phyloP scores from a whole-genome alignment of 164 flowering plant species.

The Warburgia ugandensis region DNA sequence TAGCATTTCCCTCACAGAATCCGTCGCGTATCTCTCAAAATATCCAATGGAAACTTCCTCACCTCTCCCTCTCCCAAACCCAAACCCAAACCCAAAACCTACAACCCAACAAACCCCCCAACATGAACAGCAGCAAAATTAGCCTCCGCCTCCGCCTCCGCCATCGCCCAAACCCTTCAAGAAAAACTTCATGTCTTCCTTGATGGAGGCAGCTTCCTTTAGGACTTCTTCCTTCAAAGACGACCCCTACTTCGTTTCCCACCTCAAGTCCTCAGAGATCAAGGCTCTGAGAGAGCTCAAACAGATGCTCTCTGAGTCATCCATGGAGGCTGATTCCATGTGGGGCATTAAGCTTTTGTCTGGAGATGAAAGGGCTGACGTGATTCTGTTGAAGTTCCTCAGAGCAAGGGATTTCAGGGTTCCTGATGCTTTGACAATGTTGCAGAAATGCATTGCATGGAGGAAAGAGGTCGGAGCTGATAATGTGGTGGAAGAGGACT shows the following conservation, averaged over 20 bases:
- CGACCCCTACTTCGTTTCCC: conserved; percentile 66
- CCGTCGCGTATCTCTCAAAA: no score
- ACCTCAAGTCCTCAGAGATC: conserved; percentile 59
- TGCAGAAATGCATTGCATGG: conserved; percentile 60
- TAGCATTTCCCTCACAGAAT: no score
- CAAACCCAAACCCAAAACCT: conserved; percentile 7
- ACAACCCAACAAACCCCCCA: conserved; percentile 20
- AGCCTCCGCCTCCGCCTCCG: no score
- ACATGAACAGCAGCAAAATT: conserved; percentile 22
- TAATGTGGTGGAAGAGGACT: conserved; percentile 51
- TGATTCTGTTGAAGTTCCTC: conserved; percentile 73
- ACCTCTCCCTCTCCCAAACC: conserved; percentile 17
- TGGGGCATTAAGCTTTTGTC: conserved; percentile 68
- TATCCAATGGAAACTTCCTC: conserved; percentile 38
- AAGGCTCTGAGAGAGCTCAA: conserved; percentile 69
- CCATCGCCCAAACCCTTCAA: conserved; percentile 39
- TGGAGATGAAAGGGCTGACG: conserved; percentile 59
- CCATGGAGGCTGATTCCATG: conserved; percentile 34
- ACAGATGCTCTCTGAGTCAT: conserved; percentile 30
- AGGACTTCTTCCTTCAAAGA: conserved; percentile 67
- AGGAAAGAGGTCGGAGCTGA: conserved; percentile 73
- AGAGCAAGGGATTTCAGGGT: conserved; percentile 84
- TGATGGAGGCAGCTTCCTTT: conserved; percentile 61
- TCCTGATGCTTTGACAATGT: conserved; percentile 50
- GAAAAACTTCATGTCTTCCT: conserved; percentile 54